Percentiles rank a stretch among this genome's conserved stretches.
phyloP scores from a whole-genome alignment of 108 stramenopile species.

The Fistulifera pelliculosa region DNA sequence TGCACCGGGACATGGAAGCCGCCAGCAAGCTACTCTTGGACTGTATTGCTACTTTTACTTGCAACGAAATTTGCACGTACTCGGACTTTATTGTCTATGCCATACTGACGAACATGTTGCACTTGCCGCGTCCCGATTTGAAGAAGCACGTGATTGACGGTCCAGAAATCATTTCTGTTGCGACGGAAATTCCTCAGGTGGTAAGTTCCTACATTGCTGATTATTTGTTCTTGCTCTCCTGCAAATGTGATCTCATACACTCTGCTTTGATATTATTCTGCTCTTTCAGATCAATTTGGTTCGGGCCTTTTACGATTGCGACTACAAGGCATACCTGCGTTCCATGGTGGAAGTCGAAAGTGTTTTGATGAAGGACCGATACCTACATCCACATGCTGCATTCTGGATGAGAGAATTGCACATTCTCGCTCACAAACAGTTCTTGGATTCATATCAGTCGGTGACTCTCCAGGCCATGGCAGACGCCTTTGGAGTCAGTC shows the following conservation, averaged over 20 bases:
- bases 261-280: not conserved
- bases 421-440: conserved; percentile 92
- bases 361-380: conserved; percentile 69
- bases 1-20: conserved; percentile 71
- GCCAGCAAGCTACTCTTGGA: conserved; percentile 83
- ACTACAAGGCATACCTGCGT: conserved; percentile 87
- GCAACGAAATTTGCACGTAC: conserved; percentile 91
- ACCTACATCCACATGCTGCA: conserved; percentile 75
- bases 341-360: conserved; percentile 84
- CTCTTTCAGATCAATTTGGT: conserved; percentile 52
- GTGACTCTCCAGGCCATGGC: conserved; percentile 94
- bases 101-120: conserved; percentile 80
- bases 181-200: conserved; percentile 71
- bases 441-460: conserved; percentile 96
- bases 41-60: conserved; percentile 95
- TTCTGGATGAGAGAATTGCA: conserved; percentile 91
- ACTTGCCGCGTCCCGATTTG: conserved; percentile 75
- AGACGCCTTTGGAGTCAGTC: conserved; percentile 84
- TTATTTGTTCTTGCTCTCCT: not conserved
- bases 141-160: conserved; percentile 94
- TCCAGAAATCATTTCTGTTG: conserved; percentile 88
- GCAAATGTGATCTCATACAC: not conserved
- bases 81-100: conserved; percentile 87
- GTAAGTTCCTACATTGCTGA: conserved; percentile 20
- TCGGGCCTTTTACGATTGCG: conserved; percentile 87